Percentiles rank a stretch among this genome's conserved stretches.
Evolutionary conservation across 2,329 filamentous ascomycete species (phyloP).

Genomic region (Akanthomyces uredinophilus): DNA sequence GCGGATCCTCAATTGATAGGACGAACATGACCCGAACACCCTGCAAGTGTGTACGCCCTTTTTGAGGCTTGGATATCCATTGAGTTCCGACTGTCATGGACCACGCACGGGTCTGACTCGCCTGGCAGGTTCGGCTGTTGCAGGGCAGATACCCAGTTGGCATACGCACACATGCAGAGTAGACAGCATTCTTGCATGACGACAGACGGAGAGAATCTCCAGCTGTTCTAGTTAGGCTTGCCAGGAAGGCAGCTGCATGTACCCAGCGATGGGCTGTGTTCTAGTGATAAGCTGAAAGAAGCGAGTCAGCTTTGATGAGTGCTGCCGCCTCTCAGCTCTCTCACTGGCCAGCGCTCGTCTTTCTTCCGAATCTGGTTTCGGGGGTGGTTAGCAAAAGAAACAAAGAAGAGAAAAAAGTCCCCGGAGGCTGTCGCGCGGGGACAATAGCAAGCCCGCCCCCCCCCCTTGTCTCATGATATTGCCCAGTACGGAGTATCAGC

Average conservation of each 20-base stretch:
- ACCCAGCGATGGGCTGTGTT: too few relatives aligned
- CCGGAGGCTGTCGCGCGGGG: too few relatives aligned
- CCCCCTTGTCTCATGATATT: too few relatives aligned
- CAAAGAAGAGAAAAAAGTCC: not conserved
- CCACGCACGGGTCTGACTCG: not conserved
- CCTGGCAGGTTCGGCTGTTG: too few relatives aligned
- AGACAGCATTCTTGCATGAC: not conserved
- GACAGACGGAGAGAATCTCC: not conserved
- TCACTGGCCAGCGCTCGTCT: not conserved
- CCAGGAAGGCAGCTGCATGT: too few relatives aligned
- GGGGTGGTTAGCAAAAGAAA: not conserved
- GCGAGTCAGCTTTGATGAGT: not conserved
- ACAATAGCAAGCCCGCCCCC: too few relatives aligned
- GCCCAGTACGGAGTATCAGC: too few relatives aligned
- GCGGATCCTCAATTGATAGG: too few relatives aligned
- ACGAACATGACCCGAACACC: too few relatives aligned
- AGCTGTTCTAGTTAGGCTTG: not conserved
- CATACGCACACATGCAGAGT: too few relatives aligned
- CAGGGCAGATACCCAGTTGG: too few relatives aligned
- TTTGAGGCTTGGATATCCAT: not conserved
- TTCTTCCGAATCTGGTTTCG: not conserved
- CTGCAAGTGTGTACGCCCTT: too few relatives aligned
- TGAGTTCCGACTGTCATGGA: not conserved
- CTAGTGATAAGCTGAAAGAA: not conserved
- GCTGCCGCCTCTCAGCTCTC: not conserved